Evolutionary conservation across 352 stramenopile species (phyloP).

Genomic region (Aphanomyces euteiches): DNA sequence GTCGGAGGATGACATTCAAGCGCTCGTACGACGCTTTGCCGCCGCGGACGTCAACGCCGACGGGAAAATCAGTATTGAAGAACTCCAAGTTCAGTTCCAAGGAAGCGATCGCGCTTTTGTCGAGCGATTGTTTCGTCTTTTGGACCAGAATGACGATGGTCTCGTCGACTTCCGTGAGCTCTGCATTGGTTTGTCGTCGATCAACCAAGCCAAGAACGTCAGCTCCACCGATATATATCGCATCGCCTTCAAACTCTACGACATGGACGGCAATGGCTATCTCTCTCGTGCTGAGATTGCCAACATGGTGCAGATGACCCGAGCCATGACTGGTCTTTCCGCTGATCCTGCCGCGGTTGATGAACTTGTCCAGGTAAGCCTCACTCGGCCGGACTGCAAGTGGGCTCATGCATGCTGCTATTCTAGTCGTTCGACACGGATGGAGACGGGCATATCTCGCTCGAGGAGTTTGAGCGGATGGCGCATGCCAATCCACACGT

Average conservation of each 20-base stretch:
- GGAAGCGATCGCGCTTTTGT: conserved; percentile 48
- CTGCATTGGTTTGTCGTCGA: conserved; percentile 50
- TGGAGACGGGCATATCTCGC: conserved; percentile 19
- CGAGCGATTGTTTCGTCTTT: conserved; percentile 52
- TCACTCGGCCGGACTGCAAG: not conserved
- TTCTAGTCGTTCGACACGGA: conserved; percentile 22
- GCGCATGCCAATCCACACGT: conserved; percentile 1
- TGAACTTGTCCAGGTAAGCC: conserved; percentile 7
- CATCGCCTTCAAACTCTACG: conserved; percentile 65
- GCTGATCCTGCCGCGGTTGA: conserved; percentile 7
- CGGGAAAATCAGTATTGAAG: conserved; percentile 60
- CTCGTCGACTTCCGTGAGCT: conserved; percentile 72
- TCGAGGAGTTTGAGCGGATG: conserved; percentile 26
- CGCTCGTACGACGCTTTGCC: conserved; percentile 56
- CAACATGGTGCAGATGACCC: conserved; percentile 45
- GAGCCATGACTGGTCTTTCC: not conserved
- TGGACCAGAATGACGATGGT: conserved; percentile 57
- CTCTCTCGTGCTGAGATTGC: conserved; percentile 51
- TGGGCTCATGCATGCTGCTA: not conserved
- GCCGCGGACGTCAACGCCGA: conserved; percentile 54
- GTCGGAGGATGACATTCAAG: conserved; percentile 43
- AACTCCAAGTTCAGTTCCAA: conserved; percentile 48
- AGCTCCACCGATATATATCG: conserved; percentile 38
- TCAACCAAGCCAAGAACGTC: conserved; percentile 45
- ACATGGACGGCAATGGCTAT: conserved; percentile 53